Base-by-base conservation (phyloP, 176 grass and related monocot genomes). In the Oropetium thomaeum region DNA sequence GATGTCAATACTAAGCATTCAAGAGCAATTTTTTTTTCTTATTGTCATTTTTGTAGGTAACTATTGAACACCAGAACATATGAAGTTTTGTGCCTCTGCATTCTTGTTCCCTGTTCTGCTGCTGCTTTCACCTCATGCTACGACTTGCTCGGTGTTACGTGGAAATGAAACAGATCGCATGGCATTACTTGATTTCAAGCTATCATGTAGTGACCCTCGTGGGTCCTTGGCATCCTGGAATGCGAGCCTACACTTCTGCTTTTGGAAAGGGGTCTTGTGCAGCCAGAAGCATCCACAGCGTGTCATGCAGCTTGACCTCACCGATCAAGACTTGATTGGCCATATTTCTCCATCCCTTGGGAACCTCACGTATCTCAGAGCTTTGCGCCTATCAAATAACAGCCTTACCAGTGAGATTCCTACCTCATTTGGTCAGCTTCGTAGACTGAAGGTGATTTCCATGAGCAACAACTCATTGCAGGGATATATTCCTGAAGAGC, bases 251-350 rank as follows among this genome's bases (percentile, higher is more conserved):
- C 34, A 54, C 33, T 73, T 73, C 51, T 73, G 70, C 34, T 57
- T 6, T 4, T 73, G 49, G 70, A 73, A 58, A 58, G 70, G 70
- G 0, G 70, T 73, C 52, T 73, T 34, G 9, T 73, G 70, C 70
- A 73, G 70, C 52, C 70, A 39, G 51, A 73, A 73, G 52, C 70
- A 73, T 58, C 70, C 35, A 1, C 70, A 58, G 20, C 70, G 49
- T 40, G 70, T 73, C 33, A 38, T 34, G 26, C 22, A 26, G 49
- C 70, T 73, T 14, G 51, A 39, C n/a, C 70, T 73, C 49, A 57
- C 70, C 10, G 70, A 57, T 57, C 70, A 73, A 57, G n/a, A 13
- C 33, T 55, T 73, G 70, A 15, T 10, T 1, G 70, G 51, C 2
- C 25, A 73, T 35, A 57, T 73, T 7, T 39, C 49, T 55, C 51